phyloP scores from a whole-genome alignment of 23 red algal genomes.

The Cyanidium caldarium region DNA sequence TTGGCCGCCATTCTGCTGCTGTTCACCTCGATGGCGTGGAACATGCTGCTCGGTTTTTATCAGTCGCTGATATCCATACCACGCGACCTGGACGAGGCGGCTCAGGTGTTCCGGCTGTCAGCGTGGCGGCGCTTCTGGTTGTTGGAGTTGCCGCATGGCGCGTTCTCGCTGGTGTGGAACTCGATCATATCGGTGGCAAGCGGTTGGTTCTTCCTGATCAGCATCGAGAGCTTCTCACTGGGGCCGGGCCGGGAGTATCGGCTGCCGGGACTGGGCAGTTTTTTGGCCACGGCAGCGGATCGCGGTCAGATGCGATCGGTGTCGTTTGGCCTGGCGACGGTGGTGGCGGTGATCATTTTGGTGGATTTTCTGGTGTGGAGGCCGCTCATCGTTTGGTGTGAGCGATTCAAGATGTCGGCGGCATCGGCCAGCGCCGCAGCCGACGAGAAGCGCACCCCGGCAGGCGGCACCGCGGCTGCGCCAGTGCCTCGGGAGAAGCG shows the following conservation, averaged over 20 bases:
- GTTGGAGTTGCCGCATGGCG: conserved; percentile 75
- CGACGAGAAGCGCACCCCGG: too few species aligned
- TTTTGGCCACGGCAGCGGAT: conserved; percentile 72
- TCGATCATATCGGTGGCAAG: conserved; percentile 91
- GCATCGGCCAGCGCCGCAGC: too few species aligned
- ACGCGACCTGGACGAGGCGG: conserved; percentile 60
- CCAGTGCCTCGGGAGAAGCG: too few species aligned
- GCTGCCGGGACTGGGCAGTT: conserved; percentile 80
- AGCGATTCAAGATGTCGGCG: conserved; percentile 36
- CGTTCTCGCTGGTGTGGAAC: conserved; percentile 86
- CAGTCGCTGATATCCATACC: conserved; percentile 77
- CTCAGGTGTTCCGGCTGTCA: conserved; percentile 55
- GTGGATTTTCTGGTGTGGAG: conserved; percentile 77
- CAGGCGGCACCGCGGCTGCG: too few species aligned
- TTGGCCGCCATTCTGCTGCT: conserved; percentile 86
- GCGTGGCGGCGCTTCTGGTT: conserved; percentile 89
- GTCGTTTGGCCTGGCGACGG: conserved; percentile 29
- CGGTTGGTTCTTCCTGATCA: conserved; percentile 99
- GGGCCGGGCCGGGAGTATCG: conserved; percentile 71
- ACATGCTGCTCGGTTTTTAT: conserved; percentile 95
- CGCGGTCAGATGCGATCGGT: conserved; percentile 45
- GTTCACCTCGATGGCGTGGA: conserved; percentile 98
- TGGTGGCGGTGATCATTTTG: conserved; percentile 66
- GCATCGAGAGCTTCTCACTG: conserved; percentile 83
- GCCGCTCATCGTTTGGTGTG: conserved; percentile 84